These are phyloP conservation scores for Pilobolus umbonatus DNA, from an alignment of 192 early-diverging fungal genomes.

Conservation along the genomic window DNA sequence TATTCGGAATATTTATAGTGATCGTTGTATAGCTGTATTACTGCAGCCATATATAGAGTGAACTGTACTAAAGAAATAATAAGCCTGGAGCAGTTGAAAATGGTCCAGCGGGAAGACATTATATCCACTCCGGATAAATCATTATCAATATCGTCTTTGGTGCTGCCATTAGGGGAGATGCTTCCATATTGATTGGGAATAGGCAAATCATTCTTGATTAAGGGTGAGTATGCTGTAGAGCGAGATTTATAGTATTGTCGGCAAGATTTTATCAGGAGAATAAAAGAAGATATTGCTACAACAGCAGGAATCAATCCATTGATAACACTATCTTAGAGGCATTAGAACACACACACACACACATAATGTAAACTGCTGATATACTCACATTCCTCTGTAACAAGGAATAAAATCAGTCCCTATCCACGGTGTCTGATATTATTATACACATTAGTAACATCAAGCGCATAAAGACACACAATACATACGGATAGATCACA, in stretches of 20 bases:
- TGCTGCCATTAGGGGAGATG: too few species aligned
- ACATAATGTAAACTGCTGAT: too few species aligned
- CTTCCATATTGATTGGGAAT: too few species aligned
- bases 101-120: conserved; percentile 14
- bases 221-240: neutral
- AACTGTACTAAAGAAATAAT: conserved; percentile 8
- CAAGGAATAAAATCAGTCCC: conserved; percentile 25
- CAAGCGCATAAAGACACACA: too few species aligned
- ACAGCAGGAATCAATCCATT: conserved; percentile 9
- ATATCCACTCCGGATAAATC: neutral
- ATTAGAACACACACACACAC: too few species aligned
- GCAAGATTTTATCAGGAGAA: neutral
- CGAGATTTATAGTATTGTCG: conserved; percentile 6
- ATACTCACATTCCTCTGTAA: conserved; percentile 31
- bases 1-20: conserved; percentile 14
- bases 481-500: conserved; percentile 10
- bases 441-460: too few species aligned
- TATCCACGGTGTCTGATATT: conserved; percentile 14
- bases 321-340: conserved; percentile 24
- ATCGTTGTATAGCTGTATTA: conserved; percentile 4
- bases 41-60: neutral
- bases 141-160: neutral
- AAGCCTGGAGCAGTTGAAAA: conserved; percentile 17
- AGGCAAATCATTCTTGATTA: neutral
- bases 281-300: conserved; percentile 9